Evolutionary conservation across 2,329 filamentous ascomycete species (phyloP).

Genomic region (Fusarium coffeatum): DNA sequence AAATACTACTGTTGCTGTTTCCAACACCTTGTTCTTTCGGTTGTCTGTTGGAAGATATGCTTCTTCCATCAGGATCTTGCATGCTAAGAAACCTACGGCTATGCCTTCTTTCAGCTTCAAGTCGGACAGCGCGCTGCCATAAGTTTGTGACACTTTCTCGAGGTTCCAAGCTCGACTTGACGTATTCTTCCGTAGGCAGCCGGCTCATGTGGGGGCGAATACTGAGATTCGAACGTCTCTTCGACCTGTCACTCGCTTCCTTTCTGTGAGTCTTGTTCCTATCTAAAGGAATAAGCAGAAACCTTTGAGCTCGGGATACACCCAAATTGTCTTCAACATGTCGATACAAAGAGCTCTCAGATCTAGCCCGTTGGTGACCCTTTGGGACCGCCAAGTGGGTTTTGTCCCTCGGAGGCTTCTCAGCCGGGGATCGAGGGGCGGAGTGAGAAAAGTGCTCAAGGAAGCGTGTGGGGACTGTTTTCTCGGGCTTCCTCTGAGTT

Average conservation of each 20-base stretch:
- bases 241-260: constrained; percentile 20
- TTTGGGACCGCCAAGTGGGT: constrained; percentile 52
- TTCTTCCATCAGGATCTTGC: constrained; percentile 1
- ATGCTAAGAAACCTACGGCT: constrained; percentile 23
- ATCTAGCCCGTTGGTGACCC: constrained; percentile 44
- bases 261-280: neutral
- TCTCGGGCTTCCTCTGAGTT: constrained; percentile 46
- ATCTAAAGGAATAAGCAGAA: neutral
- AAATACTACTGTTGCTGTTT: constrained; percentile 11
- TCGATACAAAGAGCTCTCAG: constrained; percentile 1
- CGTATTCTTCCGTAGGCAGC: constrained; percentile 15
- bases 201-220: constrained; percentile 28
- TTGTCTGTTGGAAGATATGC: constrained; percentile 2
- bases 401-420: constrained; percentile 51
- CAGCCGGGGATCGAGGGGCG: constrained; percentile 9
- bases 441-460: constrained; percentile 52
- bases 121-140: constrained; percentile 46
- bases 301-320: neutral
- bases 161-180: constrained; percentile 17
- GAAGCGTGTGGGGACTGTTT: constrained; percentile 55
- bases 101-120: constrained; percentile 39
- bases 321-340: neutral
- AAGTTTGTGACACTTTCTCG: constrained; percentile 44
- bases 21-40: neutral
- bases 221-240: constrained; percentile 33